Percentiles rank a stretch among this genome's conserved stretches.
Conservation (phyloP, 148 eudicot species). For the Spergularia marina region DNA sequence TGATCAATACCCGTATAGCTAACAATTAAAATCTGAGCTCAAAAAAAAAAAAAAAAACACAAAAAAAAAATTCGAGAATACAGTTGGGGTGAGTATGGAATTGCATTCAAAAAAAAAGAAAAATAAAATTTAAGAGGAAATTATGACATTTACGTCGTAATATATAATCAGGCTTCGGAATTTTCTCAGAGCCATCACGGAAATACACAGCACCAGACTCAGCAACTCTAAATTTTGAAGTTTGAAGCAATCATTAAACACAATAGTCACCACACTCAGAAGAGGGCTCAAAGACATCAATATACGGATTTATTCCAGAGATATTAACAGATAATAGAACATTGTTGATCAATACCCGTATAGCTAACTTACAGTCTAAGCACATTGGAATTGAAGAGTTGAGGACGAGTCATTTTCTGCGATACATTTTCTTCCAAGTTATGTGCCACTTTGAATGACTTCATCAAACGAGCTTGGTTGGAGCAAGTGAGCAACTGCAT, state of each 20-base stretch:
- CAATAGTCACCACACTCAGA: not conserved
- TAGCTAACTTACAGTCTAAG: not conserved
- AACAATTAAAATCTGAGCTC: too few relatives aligned
- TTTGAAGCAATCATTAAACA: not conserved
- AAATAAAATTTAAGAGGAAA: too few relatives aligned
- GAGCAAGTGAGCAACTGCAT: too few relatives aligned
- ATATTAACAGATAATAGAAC: not conserved
- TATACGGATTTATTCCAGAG: not conserved
- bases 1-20: not conserved
- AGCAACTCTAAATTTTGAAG: not conserved
- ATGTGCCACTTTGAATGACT: constrained; percentile 16
- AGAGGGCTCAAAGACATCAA: not conserved
- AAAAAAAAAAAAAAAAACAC: too few relatives aligned
- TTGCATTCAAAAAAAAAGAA: too few relatives aligned
- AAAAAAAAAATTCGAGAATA: too few relatives aligned
- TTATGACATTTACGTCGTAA: too few relatives aligned
- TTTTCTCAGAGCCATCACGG: too few relatives aligned
- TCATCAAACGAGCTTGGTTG: not conserved
- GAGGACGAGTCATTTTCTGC: not conserved
- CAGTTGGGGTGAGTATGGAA: too few relatives aligned
- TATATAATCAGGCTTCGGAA: too few relatives aligned
- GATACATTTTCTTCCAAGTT: not conserved
- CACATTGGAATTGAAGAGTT: not conserved
- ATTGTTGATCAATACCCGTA: constrained; percentile 2
- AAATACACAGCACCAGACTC: not conserved